A percentile compares a stretch with the other conserved stretches of the same genome.
Evolutionary conservation across 768 basidiomycete genomes (phyloP).

Genomic region (Baorangia bicolor): DNA sequence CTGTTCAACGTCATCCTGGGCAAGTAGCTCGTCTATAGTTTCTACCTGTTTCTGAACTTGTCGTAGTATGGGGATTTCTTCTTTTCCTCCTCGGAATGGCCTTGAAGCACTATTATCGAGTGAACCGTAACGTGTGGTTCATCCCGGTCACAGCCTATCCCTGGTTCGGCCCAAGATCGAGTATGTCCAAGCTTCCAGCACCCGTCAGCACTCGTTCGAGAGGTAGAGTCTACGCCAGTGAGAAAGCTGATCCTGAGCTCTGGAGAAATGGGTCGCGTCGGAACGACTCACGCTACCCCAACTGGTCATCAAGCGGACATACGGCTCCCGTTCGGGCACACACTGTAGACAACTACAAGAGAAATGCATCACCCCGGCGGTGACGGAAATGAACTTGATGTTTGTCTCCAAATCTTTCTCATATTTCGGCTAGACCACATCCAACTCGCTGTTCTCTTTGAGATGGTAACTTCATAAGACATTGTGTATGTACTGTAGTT

Average conservation of each 20-base stretch:
- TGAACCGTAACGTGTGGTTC: conserved; percentile 59
- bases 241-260: conserved; percentile 29
- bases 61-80: conserved; percentile 49
- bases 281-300: conserved; percentile 21
- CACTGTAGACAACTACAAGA: conserved; percentile 37
- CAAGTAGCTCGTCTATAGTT: conserved; percentile 33
- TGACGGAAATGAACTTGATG: conserved; percentile 27
- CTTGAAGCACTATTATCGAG: conserved; percentile 42
- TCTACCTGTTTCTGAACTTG: conserved; percentile 8
- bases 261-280: conserved; percentile 21
- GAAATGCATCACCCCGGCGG: conserved; percentile 46
- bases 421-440: conserved; percentile 12
- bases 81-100: conserved; percentile 45
- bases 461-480: conserved; percentile 7
- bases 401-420: conserved; percentile 1
- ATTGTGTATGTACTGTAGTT: conserved; percentile 19
- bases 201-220: conserved; percentile 41
- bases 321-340: conserved; percentile 28
- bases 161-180: conserved; percentile 57
- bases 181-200: conserved; percentile 40
- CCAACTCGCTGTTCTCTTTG: conserved; percentile 1
- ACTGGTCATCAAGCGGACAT: conserved; percentile 21
- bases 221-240: conserved; percentile 29
- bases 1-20: conserved; percentile 73
- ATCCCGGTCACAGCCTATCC: conserved; percentile 68